A percentile compares a stretch with the other conserved stretches of the same genome.
phyloP scores from a whole-genome alignment of 805 yeast genomes.

The Schwanniomyces yamadae region DNA sequence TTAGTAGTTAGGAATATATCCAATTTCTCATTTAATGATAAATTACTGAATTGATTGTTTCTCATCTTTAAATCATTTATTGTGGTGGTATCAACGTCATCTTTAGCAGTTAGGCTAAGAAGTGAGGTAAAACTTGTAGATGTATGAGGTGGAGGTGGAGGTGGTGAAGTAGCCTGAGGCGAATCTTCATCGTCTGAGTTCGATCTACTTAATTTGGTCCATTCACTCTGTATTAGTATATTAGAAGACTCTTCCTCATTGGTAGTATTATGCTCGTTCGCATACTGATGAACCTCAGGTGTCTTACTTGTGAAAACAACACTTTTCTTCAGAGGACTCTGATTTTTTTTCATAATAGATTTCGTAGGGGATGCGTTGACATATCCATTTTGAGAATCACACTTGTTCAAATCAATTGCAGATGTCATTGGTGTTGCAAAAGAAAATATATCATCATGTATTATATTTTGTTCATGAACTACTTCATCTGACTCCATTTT shows the following conservation, averaged over 20 bases:
- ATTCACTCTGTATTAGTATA: slow-evolving; percentile 16
- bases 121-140: slow-evolving; percentile 9
- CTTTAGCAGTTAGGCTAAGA: slow-evolving; percentile 10
- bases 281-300: slow-evolving; percentile 35
- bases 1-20: slow-evolving; percentile 37
- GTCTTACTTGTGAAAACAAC: slow-evolving; percentile 32
- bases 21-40: slow-evolving; percentile 45
- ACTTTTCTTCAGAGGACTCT: slow-evolving; percentile 27
- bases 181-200: slow-evolving; percentile 7
- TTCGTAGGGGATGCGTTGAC: slow-evolving; percentile 32
- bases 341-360: slow-evolving; percentile 33
- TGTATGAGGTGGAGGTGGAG: slow-evolving; percentile 30
- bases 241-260: slow-evolving; percentile 4
- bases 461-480: no score
- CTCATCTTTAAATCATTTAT: slow-evolving; percentile 18
- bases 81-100: slow-evolving; percentile 14
- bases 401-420: slow-evolving; percentile 13
- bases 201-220: slow-evolving; percentile 16
- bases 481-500: no score
- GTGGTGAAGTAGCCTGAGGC: slow-evolving; percentile 18
- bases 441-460: slow-evolving; percentile 24
- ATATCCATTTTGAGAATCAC: slow-evolving; percentile 5
- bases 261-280: background rate
- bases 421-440: slow-evolving; percentile 24
- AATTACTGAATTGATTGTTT: slow-evolving; percentile 26